These are phyloP conservation scores for Dalbergia cultrata DNA, from an alignment of 306 rosid species.

Conservation along the genomic window DNA sequence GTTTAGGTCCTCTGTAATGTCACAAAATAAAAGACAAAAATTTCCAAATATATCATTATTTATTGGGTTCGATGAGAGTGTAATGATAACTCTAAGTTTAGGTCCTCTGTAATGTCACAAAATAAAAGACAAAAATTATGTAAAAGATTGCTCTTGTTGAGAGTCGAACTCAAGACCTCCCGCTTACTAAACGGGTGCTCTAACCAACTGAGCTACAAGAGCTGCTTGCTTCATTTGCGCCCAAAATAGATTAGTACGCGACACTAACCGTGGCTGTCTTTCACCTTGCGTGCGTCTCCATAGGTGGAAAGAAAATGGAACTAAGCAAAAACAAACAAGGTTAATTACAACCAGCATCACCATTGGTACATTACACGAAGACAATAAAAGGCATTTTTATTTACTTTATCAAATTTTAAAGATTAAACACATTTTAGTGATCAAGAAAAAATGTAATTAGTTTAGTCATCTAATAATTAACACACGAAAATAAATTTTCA, in stretches of 20 bases:
- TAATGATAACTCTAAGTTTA: neutral
- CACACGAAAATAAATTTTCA: too few species aligned
- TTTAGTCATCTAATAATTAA: too few species aligned
- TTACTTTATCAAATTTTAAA: neutral
- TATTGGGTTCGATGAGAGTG: neutral
- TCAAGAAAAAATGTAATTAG: neutral
- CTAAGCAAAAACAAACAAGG: too few species aligned
- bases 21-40: neutral
- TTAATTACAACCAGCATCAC: neutral
- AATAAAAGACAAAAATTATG: neutral
- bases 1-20: neutral
- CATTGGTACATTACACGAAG: neutral
- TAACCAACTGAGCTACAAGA: conserved; percentile 63
- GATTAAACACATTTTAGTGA: too few species aligned
- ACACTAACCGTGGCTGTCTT: too few species aligned
- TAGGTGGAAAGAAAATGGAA: too few species aligned
- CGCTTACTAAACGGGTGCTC: conserved; percentile 63
- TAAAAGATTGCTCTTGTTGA: conserved; percentile 31
- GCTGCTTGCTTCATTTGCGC: neutral
- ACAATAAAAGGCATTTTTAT: neutral
- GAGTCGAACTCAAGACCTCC: conserved; percentile 60
- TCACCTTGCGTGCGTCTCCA: too few species aligned
- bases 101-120: neutral
- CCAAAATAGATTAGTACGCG: too few species aligned
- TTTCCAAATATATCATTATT: neutral